Evolutionary conservation across 2,329 filamentous ascomycete genomes (phyloP), one percentile per base, ranked within the genome.

Genomic region (Diaporthe nobilis): DNA sequence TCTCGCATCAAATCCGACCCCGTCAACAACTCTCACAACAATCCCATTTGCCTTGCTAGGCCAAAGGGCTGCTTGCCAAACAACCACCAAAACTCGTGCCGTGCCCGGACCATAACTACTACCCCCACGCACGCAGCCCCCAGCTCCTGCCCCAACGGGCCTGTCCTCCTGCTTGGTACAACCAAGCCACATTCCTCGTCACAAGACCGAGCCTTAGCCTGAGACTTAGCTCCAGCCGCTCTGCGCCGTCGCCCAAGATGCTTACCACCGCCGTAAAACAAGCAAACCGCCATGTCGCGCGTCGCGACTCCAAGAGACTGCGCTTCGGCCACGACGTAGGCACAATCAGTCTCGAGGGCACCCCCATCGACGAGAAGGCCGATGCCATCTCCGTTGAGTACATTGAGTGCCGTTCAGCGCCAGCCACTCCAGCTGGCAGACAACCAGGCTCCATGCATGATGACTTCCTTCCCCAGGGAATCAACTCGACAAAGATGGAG

Each of bases 401-500:
- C 28, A 39, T 77, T 4, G 76, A 77, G 76, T 60, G 70, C 73
- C 72, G 72, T 7, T 70, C 61, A 44, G 31, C 72, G 73, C 42
- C 80, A 79, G 20, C 78, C 77, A 63, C 70, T 13, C 73, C 76
- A 17, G 55, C 49, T 25, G 53, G 53, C 17, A 74, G 73, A 34
- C 72, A 53, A 53, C 34, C 37, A 39, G 73, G 67, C 15, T 3
- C 34, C 13, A 13, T 68, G 22, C 70, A 58, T 15, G 51, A 76
- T 34, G 78, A 80, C 49, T 79, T 78, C 34, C 79, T 82, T 7
- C 80, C 81, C 47, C 67, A 74, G 63, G 81, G 79, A 13, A 79
- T 81, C 57, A 44, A 71, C 51, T 78, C 81, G 73, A 82, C 80
- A 13, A 65, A 79, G 2, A 79, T 78, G 25, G 80, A 80, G 72